Evolutionary conservation across 2,329 filamentous ascomycete genomes (phyloP), one percentile per base, ranked within the genome.

Genomic region (Microcyclosporella mali): DNA sequence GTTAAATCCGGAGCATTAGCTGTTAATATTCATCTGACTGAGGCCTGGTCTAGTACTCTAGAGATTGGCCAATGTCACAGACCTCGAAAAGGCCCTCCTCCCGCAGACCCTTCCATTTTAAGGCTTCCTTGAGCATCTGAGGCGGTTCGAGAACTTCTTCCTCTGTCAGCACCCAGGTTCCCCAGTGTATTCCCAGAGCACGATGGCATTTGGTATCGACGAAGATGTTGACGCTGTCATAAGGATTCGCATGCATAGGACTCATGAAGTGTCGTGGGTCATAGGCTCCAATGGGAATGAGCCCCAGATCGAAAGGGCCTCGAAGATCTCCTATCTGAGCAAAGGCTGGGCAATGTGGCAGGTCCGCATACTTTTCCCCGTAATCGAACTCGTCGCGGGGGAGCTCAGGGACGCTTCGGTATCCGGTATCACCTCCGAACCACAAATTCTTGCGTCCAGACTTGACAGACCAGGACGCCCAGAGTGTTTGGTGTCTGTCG

Each of bases 241-340:
- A 82, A 0, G 90, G 90, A 61, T 94, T 85, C 6, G 85, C 84
- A 63, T 97, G 90, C 75, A 94, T 82, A 15, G 80, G 70, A 35
- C 82, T 88, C 72, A 92, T 89, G 49, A 92, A 65, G 56, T 65
- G 74, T 17, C 85, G 74, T 0, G 85, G 85, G 46, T 78, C 72
- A 65, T 95, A 95, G 2, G 89, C 90, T 40, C 90, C 90, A 54
- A 97, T 95, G 30, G 90, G 90, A 51, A 97, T 92, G 42, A 95
- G 69, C 0, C 90, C 90, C 6, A 97, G 76, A 62, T 95, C 88
- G 57, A 95, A 95, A 0, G 88, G 87, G 0, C 90, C 89, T 27
- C 87, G 75, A 40, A 83, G 74, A 12, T 79, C 68, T 48, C 90
- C 90, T 49, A 95, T 88, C 63, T 94, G 76, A 49, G 78, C 77